Evolutionary conservation across 2,329 filamentous ascomycete genomes (phyloP).

Genomic region (Venturia pyrina): DNA sequence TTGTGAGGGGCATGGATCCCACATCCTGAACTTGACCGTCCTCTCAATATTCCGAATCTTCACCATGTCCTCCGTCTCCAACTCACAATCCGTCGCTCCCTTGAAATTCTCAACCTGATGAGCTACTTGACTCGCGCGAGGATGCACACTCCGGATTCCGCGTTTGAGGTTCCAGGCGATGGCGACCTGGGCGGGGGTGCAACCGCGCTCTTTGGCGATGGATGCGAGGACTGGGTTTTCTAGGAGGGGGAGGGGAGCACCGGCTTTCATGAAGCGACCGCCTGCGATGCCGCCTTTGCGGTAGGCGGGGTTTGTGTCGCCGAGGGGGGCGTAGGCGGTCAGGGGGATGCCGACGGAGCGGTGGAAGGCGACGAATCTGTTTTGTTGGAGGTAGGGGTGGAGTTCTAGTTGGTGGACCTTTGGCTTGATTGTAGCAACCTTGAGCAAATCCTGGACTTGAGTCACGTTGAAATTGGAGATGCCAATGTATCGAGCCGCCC

Average conservation of each 20-base stretch:
- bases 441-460: conserved; percentile 2
- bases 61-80: conserved; percentile 47
- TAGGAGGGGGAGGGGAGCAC: conserved; percentile 34
- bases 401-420: conserved; percentile 40
- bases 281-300: conserved; percentile 9
- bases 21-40: conserved; percentile 45
- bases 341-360: conserved; percentile 18
- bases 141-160: conserved; percentile 39
- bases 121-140: conserved; percentile 39
- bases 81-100: conserved; percentile 43
- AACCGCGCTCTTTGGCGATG: conserved; percentile 42
- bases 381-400: conserved; percentile 45
- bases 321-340: conserved; percentile 9
- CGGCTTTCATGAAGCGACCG: conserved; percentile 28
- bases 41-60: conserved; percentile 47
- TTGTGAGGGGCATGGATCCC: not conserved
- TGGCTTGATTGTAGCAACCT: conserved; percentile 7
- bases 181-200: conserved; percentile 41
- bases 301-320: conserved; percentile 36
- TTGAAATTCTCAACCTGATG: conserved; percentile 26
- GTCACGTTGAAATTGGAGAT: conserved; percentile 12
- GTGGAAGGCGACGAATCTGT: conserved; percentile 39
- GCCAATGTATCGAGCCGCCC: conserved; percentile 10
- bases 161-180: conserved; percentile 45
- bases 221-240: conserved; percentile 39